Evolutionary conservation across 768 basidiomycete genomes (phyloP).

Genomic region (Lactarius sanguifluus): DNA sequence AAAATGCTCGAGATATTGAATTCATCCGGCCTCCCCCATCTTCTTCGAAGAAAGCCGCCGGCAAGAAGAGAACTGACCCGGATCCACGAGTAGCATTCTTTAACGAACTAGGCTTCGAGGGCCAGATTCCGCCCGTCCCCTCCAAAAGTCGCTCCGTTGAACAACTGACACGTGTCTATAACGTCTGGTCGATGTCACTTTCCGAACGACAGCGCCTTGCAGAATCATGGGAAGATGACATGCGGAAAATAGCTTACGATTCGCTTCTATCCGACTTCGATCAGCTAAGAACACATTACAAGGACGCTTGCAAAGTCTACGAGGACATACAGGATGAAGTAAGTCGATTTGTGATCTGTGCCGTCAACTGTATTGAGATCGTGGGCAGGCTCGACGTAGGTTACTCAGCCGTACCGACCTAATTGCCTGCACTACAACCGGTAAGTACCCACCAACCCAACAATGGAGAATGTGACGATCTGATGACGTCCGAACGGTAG

Average conservation of each 20-base stretch:
- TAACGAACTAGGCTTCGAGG: slow-evolving; percentile 36
- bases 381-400: slow-evolving; percentile 50
- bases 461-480: background rate
- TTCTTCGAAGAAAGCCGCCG: background rate
- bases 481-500: slow-evolving; percentile 39
- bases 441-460: slow-evolving; percentile 38
- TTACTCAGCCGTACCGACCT: slow-evolving; percentile 57
- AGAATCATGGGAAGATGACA: slow-evolving; percentile 47
- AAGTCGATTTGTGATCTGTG: slow-evolving; percentile 21
- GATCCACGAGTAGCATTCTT: slow-evolving; percentile 38
- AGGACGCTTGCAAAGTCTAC: slow-evolving; percentile 40
- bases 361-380: background rate
- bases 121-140: slow-evolving; percentile 42
- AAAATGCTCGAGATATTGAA: slow-evolving; percentile 21
- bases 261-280: slow-evolving; percentile 46
- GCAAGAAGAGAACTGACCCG: background rate
- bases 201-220: slow-evolving; percentile 49
- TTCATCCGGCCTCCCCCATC: slow-evolving; percentile 17
- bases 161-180: slow-evolving; percentile 36
- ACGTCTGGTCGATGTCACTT: slow-evolving; percentile 56
- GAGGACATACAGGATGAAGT: slow-evolving; percentile 56
- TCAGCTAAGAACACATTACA: slow-evolving; percentile 41
- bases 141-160: slow-evolving; percentile 38
- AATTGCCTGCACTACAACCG: slow-evolving; percentile 77
- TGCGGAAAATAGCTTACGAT: slow-evolving; percentile 37